Evolutionary conservation across 768 basidiomycete species (phyloP).

Genomic region (Naganishia kalamii): DNA sequence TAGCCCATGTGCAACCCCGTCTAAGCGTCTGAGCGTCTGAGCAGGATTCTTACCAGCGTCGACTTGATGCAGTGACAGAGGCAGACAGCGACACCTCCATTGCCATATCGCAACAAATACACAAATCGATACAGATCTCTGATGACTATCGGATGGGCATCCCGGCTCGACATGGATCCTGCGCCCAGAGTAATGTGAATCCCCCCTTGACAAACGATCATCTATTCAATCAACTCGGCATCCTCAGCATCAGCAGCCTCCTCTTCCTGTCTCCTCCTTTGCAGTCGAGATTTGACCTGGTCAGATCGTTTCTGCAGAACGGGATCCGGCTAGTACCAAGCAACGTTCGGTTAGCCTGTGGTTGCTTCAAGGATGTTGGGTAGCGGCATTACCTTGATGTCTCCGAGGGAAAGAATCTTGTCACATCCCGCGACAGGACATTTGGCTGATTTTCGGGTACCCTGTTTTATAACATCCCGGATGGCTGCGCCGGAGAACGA

Average conservation of each 20-base stretch:
- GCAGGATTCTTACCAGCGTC: no score
- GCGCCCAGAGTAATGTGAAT: background rate
- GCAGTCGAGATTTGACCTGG: conserved; percentile 16
- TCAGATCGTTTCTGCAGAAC: conserved; percentile 28
- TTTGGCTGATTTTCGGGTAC: conserved; percentile 16
- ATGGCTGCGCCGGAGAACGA: conserved; percentile 74
- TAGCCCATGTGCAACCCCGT: no score
- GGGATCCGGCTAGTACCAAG: conserved; percentile 26
- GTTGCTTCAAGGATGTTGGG: no score
- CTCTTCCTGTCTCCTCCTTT: conserved; percentile 23
- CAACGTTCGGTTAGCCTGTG: no score
- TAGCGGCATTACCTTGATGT: conserved; percentile 34
- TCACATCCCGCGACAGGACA: conserved; percentile 46
- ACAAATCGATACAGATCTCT: no score
- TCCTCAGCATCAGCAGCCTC: conserved; percentile 26
- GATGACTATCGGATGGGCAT: no score
- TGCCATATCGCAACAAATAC: no score
- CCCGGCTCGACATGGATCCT: no score
- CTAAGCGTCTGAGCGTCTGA: no score
- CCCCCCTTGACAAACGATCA: background rate
- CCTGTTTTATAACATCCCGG: conserved; percentile 53
- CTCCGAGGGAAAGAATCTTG: conserved; percentile 28
- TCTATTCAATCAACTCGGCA: conserved; percentile 19
- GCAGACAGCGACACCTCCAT: no score
- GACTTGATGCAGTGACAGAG: no score